Conservation (phyloP, 345 rosid genomes). For the Gossypium anomalum region DNA sequence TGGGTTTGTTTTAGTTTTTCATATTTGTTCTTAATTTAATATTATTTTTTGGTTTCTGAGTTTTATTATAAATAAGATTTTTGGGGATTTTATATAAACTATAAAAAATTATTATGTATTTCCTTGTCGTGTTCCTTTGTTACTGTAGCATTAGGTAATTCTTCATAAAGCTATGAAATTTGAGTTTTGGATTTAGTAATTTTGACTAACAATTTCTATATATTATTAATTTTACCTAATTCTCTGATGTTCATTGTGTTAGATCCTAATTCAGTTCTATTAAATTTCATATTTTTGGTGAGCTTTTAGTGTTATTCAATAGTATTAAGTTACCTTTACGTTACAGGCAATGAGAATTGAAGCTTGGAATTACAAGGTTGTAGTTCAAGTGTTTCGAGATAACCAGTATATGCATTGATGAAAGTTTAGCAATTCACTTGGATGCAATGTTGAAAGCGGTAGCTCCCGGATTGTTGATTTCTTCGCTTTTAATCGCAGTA, state of each 20-base stretch:
- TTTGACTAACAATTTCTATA: too few relatives aligned
- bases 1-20: background rate
- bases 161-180: slow-evolving; percentile 6
- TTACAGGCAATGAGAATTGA: slow-evolving; percentile 24
- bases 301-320: slow-evolving; percentile 9
- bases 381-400: slow-evolving; percentile 19
- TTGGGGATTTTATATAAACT: background rate
- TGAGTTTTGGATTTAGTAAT: background rate
- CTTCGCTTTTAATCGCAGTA: slow-evolving; percentile 32
- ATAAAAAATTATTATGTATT: background rate
- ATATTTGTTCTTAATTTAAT: background rate
- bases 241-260: slow-evolving; percentile 5
- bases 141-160: slow-evolving; percentile 18
- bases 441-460: slow-evolving; percentile 60
- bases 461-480: slow-evolving; percentile 47
- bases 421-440: slow-evolving; percentile 29
- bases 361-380: slow-evolving; percentile 12
- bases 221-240: background rate
- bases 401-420: slow-evolving; percentile 34
- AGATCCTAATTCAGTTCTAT: slow-evolving; percentile 27
- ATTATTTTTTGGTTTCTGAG: slow-evolving; percentile 11
- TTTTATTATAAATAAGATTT: background rate
- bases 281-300: slow-evolving; percentile 1
- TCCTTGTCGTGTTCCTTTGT: slow-evolving; percentile 20
- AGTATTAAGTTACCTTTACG: background rate